Conservation (phyloP, 2,329 filamentous ascomycete species). For the Fusarium bactridioides region DNA sequence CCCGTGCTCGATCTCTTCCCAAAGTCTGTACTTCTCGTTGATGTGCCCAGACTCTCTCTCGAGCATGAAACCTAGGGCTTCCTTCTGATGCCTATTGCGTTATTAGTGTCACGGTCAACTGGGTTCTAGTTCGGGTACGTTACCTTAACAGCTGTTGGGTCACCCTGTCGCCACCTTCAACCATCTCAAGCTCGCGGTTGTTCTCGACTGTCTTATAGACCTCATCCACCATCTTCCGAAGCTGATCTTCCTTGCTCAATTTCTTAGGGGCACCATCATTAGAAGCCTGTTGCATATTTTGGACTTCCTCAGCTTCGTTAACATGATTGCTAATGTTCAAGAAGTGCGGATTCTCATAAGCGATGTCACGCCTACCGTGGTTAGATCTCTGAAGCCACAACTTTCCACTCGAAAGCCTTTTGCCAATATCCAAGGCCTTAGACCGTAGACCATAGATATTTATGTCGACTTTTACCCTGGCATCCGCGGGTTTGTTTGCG, state of each 20-base stretch:
- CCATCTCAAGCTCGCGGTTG: not conserved
- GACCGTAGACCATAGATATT: not conserved
- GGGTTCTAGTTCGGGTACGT: accelerated
- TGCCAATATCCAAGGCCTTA: accelerated
- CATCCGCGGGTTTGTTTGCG: not conserved
- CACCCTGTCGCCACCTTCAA: constrained; percentile 1
- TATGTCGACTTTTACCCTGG: constrained; percentile 3
- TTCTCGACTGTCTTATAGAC: constrained; percentile 12
- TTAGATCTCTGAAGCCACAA: constrained; percentile 2
- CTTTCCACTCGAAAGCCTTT: not conserved
- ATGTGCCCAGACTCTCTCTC: constrained; percentile 7
- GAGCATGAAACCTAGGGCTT: constrained; percentile 3
- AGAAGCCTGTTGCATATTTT: not conserved
- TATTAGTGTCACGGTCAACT: accelerated
- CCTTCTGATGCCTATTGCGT: not conserved
- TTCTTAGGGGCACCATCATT: not conserved
- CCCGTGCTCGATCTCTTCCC: not conserved
- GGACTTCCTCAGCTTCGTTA: accelerated
- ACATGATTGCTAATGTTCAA: not conserved
- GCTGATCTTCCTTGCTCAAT: constrained; percentile 1
- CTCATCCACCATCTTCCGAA: constrained; percentile 4
- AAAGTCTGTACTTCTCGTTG: not conserved
- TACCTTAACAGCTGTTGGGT: not conserved
- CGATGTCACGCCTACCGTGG: not conserved
- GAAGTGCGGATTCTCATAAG: constrained; percentile 9